Base-by-base conservation (phyloP, 257 asterid genomes). In the Schizonepeta tenuifolia region DNA sequence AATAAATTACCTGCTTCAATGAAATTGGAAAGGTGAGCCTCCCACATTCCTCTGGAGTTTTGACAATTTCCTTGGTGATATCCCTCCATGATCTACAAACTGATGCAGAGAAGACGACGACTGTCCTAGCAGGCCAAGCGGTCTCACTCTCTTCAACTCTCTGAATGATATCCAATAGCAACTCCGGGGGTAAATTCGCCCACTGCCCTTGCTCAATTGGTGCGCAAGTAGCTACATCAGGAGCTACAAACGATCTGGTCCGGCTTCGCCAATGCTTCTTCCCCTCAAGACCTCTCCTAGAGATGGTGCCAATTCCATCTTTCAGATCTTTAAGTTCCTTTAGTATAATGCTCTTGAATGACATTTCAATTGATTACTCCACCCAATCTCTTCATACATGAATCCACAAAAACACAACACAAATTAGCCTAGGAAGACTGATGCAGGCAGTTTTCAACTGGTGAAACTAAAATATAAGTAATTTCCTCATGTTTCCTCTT, bases 21-120 rank as follows among this genome's bases (percentile, higher is more conserved):
- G 98, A 93, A 80, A 91, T 91, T 56, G 98, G 97, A 63, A 91
- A 86, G 11, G 98, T 93, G 67, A 94, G 88, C 77, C 86, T 91
- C 78, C 98, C 96, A 80, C 97, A 94, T 84, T 89, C 90, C 80
- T 88, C 97, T 0, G 93, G 98, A 26, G 96, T 89, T 85, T 82
- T 94, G 75, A 94, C 98, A 67, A 88, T 89, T 77, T 89, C 99
- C 90, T 91, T 89, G 14, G 99, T 91, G 70, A 94, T 70, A 57
- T 83, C 90, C 74, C 99, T 91, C 99, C 99, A 94, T 18, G 96
- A 85, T 74, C 86, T 89, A 82, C 98, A 94, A 75, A 94, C 97
- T 2, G 96, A 82, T 5, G 96, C 99, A 79, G 97, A 94, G 74
- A 82, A 94, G 68, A 94, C 86, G n/a, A 94, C 91, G 17, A 83